Conservation (phyloP, 768 basidiomycete species). For the Pleurotus tuber-regium region DNA sequence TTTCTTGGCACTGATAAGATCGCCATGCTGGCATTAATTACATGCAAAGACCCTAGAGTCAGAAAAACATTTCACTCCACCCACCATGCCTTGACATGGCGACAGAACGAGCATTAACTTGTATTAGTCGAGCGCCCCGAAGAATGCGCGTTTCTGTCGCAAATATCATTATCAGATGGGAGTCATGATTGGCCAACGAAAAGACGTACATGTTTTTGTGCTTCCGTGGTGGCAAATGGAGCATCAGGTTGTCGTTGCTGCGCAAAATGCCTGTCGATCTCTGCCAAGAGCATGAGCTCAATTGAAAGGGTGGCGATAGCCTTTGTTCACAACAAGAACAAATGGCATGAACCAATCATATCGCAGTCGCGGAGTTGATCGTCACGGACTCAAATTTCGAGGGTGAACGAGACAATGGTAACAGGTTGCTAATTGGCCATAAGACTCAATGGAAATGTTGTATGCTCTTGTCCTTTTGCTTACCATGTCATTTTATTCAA, state of each 20-base stretch:
- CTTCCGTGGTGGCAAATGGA: slow-evolving; percentile 9
- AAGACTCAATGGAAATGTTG: no score
- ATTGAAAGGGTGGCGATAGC: background rate
- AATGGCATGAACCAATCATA: no score
- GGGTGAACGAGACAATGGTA: background rate
- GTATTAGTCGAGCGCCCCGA: background rate
- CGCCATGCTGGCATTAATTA: background rate
- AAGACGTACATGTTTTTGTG: background rate
- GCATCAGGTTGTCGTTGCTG: slow-evolving; percentile 7
- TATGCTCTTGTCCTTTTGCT: no score
- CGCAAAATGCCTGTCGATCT: slow-evolving; percentile 5
- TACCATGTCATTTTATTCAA: background rate
- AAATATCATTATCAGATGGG: slow-evolving; percentile 4
- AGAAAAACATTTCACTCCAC: slow-evolving; percentile 1
- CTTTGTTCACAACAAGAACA: no score
- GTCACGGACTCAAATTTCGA: background rate
- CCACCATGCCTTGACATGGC: slow-evolving; percentile 8
- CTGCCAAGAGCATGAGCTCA: slow-evolving; percentile 1
- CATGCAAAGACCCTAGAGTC: background rate
- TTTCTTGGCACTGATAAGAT: slow-evolving; percentile 7
- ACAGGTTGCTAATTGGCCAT: background rate
- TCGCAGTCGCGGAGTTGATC: no score
- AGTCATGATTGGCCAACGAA: slow-evolving; percentile 1
- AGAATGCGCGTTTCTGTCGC: slow-evolving; percentile 8
- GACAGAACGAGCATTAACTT: slow-evolving; percentile 3